Percentiles rank a stretch among this genome's conserved stretches.
These are phyloP conservation scores for Saposhnikovia divaricata DNA, from an alignment of 129 eudicot species.

Conservation along the genomic window DNA sequence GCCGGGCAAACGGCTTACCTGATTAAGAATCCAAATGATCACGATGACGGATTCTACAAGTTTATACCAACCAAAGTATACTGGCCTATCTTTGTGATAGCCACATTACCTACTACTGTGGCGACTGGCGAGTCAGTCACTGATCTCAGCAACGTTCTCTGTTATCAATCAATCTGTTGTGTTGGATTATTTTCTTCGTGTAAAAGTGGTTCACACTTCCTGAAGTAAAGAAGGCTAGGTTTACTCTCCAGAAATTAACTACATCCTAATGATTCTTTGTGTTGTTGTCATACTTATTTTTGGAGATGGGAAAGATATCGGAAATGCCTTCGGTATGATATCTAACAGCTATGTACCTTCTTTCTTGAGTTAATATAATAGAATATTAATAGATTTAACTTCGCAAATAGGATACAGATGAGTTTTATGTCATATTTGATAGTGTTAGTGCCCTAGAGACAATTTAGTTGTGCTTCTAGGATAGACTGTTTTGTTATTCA, in stretches of 20 bases:
- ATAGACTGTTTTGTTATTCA: too few species aligned
- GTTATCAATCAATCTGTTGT: slow-evolving; percentile 62
- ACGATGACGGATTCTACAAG: slow-evolving; percentile 52
- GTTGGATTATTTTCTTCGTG: slow-evolving; percentile 61
- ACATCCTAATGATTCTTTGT: slow-evolving; percentile 58
- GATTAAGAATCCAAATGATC: slow-evolving; percentile 50
- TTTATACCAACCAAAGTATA: slow-evolving; percentile 48
- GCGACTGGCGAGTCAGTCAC: slow-evolving; percentile 64
- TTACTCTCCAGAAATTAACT: slow-evolving; percentile 65
- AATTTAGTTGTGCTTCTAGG: too few species aligned
- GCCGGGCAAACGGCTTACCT: slow-evolving; percentile 73
- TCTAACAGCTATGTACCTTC: background rate
- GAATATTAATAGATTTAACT: background rate
- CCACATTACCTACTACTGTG: slow-evolving; percentile 57
- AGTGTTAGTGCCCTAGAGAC: too few species aligned
- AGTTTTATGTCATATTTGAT: background rate
- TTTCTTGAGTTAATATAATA: background rate
- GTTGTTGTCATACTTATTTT: slow-evolving; percentile 60
- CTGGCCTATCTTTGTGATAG: slow-evolving; percentile 61
- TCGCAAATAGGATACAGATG: background rate
- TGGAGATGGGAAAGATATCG: slow-evolving; percentile 55
- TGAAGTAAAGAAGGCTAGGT: slow-evolving; percentile 65
- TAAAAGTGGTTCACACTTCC: slow-evolving; percentile 61
- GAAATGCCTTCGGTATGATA: slow-evolving; percentile 63
- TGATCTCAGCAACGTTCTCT: slow-evolving; percentile 70